A percentile compares a stretch with the other conserved stretches of the same genome.
These are phyloP conservation scores for Parsonsia alboflavescens DNA, from an alignment of 257 asterid genomes.

Conservation along the genomic window DNA sequence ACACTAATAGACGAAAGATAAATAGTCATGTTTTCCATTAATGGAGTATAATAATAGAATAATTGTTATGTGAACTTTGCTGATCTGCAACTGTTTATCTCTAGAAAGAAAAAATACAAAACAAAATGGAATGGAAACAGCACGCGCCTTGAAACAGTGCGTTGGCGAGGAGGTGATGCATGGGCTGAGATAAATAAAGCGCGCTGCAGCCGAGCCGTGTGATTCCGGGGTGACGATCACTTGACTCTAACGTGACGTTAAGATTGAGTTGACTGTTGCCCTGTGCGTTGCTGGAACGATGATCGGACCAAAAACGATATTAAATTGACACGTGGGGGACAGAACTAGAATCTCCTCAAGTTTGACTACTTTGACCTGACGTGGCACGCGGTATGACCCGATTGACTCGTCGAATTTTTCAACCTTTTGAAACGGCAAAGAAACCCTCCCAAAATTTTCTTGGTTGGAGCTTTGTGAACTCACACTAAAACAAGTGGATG, in stretches of 20 bases:
- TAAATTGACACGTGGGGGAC: conserved; percentile 30
- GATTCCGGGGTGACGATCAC: conserved; percentile 6
- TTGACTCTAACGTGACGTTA: conserved; percentile 13
- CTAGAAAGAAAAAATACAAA: no score
- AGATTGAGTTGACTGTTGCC: neutral
- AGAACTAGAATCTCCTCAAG: conserved; percentile 3
- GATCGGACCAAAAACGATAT: neutral
- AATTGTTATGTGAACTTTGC: no score
- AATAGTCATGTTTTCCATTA: no score
- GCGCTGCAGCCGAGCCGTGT: conserved; percentile 3
- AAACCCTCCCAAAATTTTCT: no score
- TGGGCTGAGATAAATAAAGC: neutral
- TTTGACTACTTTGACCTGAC: conserved; percentile 56
- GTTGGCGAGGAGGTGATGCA: neutral
- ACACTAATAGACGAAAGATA: no score
- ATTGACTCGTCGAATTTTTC: neutral
- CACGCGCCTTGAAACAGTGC: neutral
- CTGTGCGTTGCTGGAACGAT: no score
- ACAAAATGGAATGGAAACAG: no score
- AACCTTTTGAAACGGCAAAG: neutral
- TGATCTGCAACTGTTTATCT: no score
- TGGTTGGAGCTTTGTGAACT: neutral
- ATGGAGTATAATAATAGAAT: no score
- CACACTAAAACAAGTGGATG: no score
- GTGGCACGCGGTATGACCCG: conserved; percentile 63